Evolutionary conservation across 495 filamentous ascomycete species (phyloP), one percentile per base, ranked within the genome.

Genomic region (Penicillium lividum): DNA sequence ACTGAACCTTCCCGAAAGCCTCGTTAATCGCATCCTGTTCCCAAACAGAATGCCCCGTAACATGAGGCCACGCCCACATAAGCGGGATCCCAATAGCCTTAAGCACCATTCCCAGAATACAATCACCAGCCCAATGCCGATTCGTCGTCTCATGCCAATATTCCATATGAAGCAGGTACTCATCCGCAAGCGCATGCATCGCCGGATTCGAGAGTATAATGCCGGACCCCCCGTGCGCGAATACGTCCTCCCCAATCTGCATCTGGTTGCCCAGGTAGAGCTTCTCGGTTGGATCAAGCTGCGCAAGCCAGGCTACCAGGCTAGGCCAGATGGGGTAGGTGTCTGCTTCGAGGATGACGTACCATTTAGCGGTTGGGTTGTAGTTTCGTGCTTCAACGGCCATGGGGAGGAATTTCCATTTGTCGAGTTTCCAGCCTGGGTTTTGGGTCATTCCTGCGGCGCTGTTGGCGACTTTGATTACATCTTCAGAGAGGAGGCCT

Each of bases 371-470:
- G 10, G 78, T 66, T n/a, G 80, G 79, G 11, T 72, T 69, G 67
- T 76, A 69, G 29, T 67, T 63, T 64, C 80, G 81, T 18, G 84
- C 80, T 30, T 82, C 73, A 43, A 83, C 77, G 59, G 88, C 77
- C 76, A 86, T 85, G 4, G 85, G 83, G 6, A 90, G 72, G 66
- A 89, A 89, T 68, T 89, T 90, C 78, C 84, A 89, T 65, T 87
- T 88, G 69, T 90, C 86, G 13, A 88, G 73, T 53, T 76, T 78
- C 86, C 86, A 90, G 22, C 83, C 87, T 1, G 76, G 73, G 28
- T 77, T 78, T 22, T 69, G 67, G 4, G 49, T 61, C 60, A 74
- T 76, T 8, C 74, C 76, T 33, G 67, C 59, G 0, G 71, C 58
- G 15, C 67, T 62, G 53, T 73, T 76, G 36, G 57, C 56, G 45